Evolutionary conservation across 495 filamentous ascomycete species (phyloP).

Genomic region (Neurospora sublineolata): DNA sequence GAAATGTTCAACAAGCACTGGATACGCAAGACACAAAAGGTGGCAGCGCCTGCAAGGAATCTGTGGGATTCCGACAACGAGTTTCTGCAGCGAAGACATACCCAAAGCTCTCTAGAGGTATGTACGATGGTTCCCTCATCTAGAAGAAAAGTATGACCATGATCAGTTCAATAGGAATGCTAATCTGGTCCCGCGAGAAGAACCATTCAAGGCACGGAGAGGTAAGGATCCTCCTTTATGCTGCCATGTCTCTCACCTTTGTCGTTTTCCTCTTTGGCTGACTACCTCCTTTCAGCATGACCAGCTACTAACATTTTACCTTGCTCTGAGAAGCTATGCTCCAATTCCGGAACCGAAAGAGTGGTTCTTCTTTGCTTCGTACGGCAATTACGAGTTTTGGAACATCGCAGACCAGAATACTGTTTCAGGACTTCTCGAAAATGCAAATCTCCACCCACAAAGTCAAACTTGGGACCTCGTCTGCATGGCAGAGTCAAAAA

Average conservation of each 20-base stretch:
- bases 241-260: neutral
- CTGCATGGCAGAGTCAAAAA: neutral
- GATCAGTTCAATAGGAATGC: neutral
- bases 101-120: neutral
- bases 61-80: neutral
- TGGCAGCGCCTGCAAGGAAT: neutral
- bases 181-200: neutral
- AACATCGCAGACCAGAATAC: neutral
- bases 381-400: neutral
- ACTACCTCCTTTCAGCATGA: neutral
- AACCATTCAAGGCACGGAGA: neutral
- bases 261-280: neutral
- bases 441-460: neutral
- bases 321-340: neutral
- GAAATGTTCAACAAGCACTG: neutral
- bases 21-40: neutral
- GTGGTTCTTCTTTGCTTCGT: neutral
- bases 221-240: neutral
- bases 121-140: neutral
- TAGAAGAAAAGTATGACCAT: neutral
- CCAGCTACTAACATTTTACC: neutral
- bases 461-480: neutral
- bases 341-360: neutral
- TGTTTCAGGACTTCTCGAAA: neutral
- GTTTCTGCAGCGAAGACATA: neutral